Conservation (phyloP, 2,329 filamentous ascomycete genomes). For the Calonectria fujianensis region DNA sequence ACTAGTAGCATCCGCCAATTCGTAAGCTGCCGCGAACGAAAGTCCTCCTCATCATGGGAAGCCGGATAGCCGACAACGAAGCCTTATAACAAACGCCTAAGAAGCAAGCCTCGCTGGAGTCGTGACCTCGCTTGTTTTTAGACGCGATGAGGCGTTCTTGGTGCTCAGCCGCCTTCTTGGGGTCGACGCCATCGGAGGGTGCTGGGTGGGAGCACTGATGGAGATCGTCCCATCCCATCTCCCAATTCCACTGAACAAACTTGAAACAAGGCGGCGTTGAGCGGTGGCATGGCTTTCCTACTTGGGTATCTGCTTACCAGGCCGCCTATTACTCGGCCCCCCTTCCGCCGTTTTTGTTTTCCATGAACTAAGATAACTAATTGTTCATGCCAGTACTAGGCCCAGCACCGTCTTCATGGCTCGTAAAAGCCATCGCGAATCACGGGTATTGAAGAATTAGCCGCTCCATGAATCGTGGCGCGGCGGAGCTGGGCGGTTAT, state of each 20-base stretch:
- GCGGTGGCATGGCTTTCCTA: slow-evolving; percentile 19
- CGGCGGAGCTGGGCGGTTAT: slow-evolving; percentile 25
- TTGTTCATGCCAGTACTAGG: neutral
- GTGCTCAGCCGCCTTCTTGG: slow-evolving; percentile 3
- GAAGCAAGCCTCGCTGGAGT: neutral
- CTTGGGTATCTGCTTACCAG: slow-evolving; percentile 19
- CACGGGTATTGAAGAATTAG: slow-evolving; percentile 15
- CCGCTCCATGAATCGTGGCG: slow-evolving; percentile 30
- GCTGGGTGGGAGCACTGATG: neutral
- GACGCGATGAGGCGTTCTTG: slow-evolving; percentile 15
- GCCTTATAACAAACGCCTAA: slow-evolving; percentile 10
- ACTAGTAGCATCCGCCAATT: slow-evolving; percentile 28
- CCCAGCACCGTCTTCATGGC: neutral
- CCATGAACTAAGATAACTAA: neutral
- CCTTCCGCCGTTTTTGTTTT: neutral
- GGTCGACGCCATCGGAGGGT: neutral
- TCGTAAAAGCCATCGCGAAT: neutral
- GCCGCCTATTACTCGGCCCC: slow-evolving; percentile 18
- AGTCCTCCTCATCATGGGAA: slow-evolving; percentile 11
- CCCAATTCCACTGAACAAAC: slow-evolving; percentile 41
- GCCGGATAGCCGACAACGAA: slow-evolving; percentile 16
- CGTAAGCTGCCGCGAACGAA: slow-evolving; percentile 16
- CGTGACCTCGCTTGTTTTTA: slow-evolving; percentile 7
- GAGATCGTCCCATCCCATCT: slow-evolving; percentile 31
- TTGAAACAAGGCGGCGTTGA: slow-evolving; percentile 32